Evolutionary conservation across 768 basidiomycete species (phyloP), one percentile per base, ranked within the genome.

Genomic region (Omphalotus guepiniiformis): DNA sequence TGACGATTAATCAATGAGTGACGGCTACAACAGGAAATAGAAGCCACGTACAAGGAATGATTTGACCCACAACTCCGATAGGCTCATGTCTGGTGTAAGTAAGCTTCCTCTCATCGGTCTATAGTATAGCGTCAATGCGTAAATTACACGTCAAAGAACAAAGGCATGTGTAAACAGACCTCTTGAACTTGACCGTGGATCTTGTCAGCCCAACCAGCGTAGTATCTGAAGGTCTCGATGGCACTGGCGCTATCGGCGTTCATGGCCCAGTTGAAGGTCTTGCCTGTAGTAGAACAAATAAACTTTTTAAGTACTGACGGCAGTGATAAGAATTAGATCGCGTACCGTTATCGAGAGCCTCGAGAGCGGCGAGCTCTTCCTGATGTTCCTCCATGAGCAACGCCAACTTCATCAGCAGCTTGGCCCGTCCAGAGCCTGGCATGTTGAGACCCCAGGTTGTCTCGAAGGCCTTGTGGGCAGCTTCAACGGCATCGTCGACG

Each of bases 61-160:
- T 80, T 62, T 70, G 66, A n/a, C 67, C 69, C 58, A 67, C 74
- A 55, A 78, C 78, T 22, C 78, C 77, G 52, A 78, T 67, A 4
- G 83, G 83, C 59, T 83, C 81, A 58, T 81, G 79, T 22, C 75
- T 65, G 8, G 82, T 83, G 63, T 82, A 83, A 3, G 70, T 72
- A 40, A 82, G 65, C 64, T 79, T 81, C 23, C 30, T 35, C 21
- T 55, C 53, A 42, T 52, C 48, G 9, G 51, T 55, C 46, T 53
- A 25, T n/a, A 45, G 23, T 39, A 37, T 18, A 4, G 37, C 4
- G 27, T 42, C 13, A 41, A n/a, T 25, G 27, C 28, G n/a, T 26
- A 15, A 19, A 9, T 4, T 25, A 18, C 34, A 35, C 12, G 13
- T 47, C 38, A 32, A 3, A 16, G 25, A 39, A 19, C 19, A 30